These are phyloP conservation scores for Kwoniella sp. DNA, from an alignment of 768 basidiomycete species.

Conservation along the genomic window DNA sequence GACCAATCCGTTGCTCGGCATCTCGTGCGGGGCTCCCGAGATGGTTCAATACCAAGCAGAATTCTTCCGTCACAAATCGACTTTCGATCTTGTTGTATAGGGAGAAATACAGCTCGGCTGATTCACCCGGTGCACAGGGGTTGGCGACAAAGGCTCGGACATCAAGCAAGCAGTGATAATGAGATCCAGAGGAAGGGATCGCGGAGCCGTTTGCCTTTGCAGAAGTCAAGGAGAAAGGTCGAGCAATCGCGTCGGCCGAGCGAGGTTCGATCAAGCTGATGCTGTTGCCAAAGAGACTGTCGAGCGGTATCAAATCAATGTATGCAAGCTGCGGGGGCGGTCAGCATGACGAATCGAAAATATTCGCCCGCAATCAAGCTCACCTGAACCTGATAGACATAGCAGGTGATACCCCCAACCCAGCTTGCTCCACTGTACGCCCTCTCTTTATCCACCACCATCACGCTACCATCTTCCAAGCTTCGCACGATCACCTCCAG, in stretches of 20 bases:
- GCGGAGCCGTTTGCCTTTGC: not conserved
- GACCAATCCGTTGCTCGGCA: slow-evolving; percentile 61
- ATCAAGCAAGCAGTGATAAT: slow-evolving; percentile 88
- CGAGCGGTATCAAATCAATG: slow-evolving; percentile 50
- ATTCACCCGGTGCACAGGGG: slow-evolving; percentile 85
- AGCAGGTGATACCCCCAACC: slow-evolving; percentile 60
- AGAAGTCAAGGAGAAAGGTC: slow-evolving; percentile 17
- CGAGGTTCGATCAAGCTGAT: slow-evolving; percentile 21
- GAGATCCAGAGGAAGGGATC: slow-evolving; percentile 60
- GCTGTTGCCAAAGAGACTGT: slow-evolving; percentile 34
- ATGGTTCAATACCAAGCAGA: slow-evolving; percentile 83
- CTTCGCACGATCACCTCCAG: slow-evolving; percentile 96
- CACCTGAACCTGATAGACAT: slow-evolving; percentile 65
- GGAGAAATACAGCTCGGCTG: slow-evolving; percentile 89
- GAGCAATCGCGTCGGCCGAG: slow-evolving; percentile 2
- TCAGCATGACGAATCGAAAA: not conserved
- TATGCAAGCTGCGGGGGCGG: slow-evolving; percentile 45
- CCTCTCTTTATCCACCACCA: slow-evolving; percentile 85
- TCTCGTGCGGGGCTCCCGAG: slow-evolving; percentile 64
- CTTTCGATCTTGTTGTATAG: slow-evolving; percentile 78
- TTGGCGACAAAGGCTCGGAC: slow-evolving; percentile 89
- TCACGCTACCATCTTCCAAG: slow-evolving; percentile 84
- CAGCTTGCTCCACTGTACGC: slow-evolving; percentile 52
- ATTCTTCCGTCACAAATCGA: slow-evolving; percentile 92
- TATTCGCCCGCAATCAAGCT: slow-evolving; percentile 1